phyloP scores from a whole-genome alignment of 2,329 filamentous ascomycete genomes.

The Fusarium nelsonii region DNA sequence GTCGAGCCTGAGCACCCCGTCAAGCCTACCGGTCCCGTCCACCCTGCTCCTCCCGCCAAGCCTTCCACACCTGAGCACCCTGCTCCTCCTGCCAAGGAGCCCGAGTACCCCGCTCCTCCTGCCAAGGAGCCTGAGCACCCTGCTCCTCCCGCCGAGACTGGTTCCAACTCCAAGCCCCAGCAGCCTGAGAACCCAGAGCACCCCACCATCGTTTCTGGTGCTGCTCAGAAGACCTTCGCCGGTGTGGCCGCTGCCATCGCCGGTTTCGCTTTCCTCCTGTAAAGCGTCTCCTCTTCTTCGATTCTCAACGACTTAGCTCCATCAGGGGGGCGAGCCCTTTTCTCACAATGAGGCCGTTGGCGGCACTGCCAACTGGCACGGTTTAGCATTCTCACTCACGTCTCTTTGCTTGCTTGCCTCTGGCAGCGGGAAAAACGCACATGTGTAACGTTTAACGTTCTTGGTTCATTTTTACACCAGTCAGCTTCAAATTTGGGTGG shows the following conservation, averaged over 20 bases:
- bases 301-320: background rate
- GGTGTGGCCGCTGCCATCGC: slow-evolving; percentile 44
- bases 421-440: slow-evolving; percentile 15
- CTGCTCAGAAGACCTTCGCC: slow-evolving; percentile 44
- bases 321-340: background rate
- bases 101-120: background rate
- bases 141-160: slow-evolving; percentile 6
- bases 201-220: slow-evolving; percentile 43
- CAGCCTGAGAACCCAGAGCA: slow-evolving; percentile 17
- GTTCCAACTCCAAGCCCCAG: background rate
- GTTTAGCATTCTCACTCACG: slow-evolving; percentile 21
- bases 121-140: slow-evolving; percentile 10
- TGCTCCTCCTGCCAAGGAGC: background rate
- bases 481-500: slow-evolving; percentile 23
- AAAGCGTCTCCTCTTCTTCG: slow-evolving; percentile 23
- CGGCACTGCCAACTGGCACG: background rate
- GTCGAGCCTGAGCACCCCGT: background rate
- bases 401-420: slow-evolving; percentile 6
- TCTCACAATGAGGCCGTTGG: slow-evolving; percentile 1
- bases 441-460: slow-evolving; percentile 43
- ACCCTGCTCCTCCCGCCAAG: background rate
- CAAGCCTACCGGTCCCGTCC: background rate
- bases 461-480: slow-evolving; percentile 43
- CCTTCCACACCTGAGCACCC: background rate
- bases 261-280: slow-evolving; percentile 46